Evolutionary conservation across 345 rosid species (phyloP), one percentile per base, ranked within the genome.

Genomic region (Moringa oleifera): DNA sequence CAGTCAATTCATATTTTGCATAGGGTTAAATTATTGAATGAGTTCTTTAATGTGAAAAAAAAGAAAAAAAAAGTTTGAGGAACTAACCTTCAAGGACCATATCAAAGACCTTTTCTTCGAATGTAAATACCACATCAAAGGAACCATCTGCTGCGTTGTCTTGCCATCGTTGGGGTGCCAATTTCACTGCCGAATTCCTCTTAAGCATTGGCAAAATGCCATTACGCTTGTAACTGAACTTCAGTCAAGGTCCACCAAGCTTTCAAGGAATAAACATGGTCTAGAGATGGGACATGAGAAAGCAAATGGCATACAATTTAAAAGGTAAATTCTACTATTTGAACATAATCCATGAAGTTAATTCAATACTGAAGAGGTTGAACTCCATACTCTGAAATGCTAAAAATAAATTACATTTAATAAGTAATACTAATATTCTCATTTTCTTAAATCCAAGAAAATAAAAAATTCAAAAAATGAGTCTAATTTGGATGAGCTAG

Each of bases 111-210:
- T 90, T 88, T 67, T 93, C 97, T 81, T 93, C 98, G 71, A 93
- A 93, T 0, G 95, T 66, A 61, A 93, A 70, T 6, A 90, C 89
- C 21, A 90, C 79, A 71, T 88, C 89, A 58, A 94, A 93, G 21
- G 64, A 67, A 58, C 99, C 99, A 80, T 90, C 97, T 10, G 80
- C 81, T 72, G 87, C 90, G 74, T 90, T 94, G 17, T 90, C 92
- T 76, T 94, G 97, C 97, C 99, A 94, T 20, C 96, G 85, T 57
- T 94, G 99, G 0, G 99, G 99, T 22, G 97, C 96, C 55, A 80
- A 66, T 71, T 90, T 90, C 62, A 88, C 90, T 16, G 81, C 59
- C 24, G 67, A 67, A 71, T 94, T 94, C 71, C 99, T 88, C 70
- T 94, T 94, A 65, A 94, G 90, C 97, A 88, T 90, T 23, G 92